phyloP scores from a whole-genome alignment of 345 rosid species.

The Ceriops tagal region DNA sequence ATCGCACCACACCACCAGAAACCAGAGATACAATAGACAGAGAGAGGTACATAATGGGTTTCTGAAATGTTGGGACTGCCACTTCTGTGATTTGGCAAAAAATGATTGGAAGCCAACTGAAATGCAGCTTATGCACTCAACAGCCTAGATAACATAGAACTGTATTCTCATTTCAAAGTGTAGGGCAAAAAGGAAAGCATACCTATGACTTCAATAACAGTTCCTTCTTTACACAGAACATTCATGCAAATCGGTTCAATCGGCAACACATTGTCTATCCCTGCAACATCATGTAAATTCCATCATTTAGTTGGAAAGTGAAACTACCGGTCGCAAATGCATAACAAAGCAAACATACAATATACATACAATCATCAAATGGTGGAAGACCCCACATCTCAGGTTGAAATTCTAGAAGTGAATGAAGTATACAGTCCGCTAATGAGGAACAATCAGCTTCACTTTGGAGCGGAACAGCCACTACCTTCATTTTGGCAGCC shows the following conservation, averaged over 20 bases:
- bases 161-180: not conserved
- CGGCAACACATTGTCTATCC: slow-evolving; percentile 30
- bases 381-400: slow-evolving; percentile 44
- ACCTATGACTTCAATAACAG: slow-evolving; percentile 27
- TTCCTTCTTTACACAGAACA: slow-evolving; percentile 20
- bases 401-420: slow-evolving; percentile 42
- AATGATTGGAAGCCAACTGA: too few species aligned
- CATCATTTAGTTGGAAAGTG: not conserved
- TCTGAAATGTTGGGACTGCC: too few species aligned
- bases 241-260: slow-evolving; percentile 29
- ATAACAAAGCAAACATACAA: not conserved
- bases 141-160: not conserved
- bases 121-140: too few species aligned
- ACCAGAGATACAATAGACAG: not conserved
- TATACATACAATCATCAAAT: slow-evolving; percentile 36
- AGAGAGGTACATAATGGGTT: too few species aligned
- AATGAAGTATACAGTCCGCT: slow-evolving; percentile 34
- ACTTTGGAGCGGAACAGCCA: slow-evolving; percentile 38
- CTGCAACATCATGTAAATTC: slow-evolving; percentile 15
- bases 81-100: too few species aligned
- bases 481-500: slow-evolving; percentile 42
- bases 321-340: not conserved
- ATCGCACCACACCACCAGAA: not conserved
- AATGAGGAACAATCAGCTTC: slow-evolving; percentile 38
- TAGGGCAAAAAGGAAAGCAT: not conserved